Conservation (phyloP, 2,329 filamentous ascomycete genomes). For the Aspergillus persii region DNA sequence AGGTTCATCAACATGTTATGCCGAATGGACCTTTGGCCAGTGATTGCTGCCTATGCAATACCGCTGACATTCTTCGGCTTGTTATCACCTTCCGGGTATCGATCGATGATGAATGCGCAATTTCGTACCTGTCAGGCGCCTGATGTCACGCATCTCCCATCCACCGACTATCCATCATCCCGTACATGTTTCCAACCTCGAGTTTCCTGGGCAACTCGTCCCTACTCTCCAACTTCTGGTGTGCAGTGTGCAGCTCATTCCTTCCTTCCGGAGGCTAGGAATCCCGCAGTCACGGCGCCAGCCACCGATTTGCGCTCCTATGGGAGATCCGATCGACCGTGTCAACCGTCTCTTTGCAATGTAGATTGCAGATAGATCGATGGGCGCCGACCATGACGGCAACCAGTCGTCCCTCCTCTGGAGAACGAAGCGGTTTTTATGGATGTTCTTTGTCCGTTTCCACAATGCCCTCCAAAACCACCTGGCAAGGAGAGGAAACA, state of each 20-base stretch:
- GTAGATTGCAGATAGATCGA: constrained; percentile 52
- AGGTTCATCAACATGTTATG: constrained; percentile 51
- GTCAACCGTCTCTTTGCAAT: constrained; percentile 63
- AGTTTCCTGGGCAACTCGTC: constrained; percentile 34
- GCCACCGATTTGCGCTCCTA: constrained; percentile 52
- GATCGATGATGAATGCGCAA: constrained; percentile 19
- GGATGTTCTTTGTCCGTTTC: constrained; percentile 91
- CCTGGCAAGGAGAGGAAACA: constrained; percentile 69
- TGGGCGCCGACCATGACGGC: constrained; percentile 54
- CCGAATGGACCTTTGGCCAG: constrained; percentile 34
- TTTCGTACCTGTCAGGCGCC: constrained; percentile 16
- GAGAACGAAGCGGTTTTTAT: constrained; percentile 77
- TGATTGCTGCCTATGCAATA: constrained; percentile 24
- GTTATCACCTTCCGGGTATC: constrained; percentile 39
- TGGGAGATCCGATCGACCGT: constrained; percentile 58
- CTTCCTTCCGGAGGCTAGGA: constrained; percentile 29
- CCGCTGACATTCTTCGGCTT: constrained; percentile 30
- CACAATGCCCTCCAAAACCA: constrained; percentile 61
- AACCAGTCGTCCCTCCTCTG: constrained; percentile 32
- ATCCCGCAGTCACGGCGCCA: constrained; percentile 53
- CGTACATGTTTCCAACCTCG: constrained; percentile 50
- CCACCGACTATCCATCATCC: constrained; percentile 35
- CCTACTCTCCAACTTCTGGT: constrained; percentile 41
- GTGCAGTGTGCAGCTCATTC: constrained; percentile 13
- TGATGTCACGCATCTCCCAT: constrained; percentile 10